Conservation (phyloP, 2,329 filamentous ascomycete species). For the Xylariaceae sp. region DNA sequence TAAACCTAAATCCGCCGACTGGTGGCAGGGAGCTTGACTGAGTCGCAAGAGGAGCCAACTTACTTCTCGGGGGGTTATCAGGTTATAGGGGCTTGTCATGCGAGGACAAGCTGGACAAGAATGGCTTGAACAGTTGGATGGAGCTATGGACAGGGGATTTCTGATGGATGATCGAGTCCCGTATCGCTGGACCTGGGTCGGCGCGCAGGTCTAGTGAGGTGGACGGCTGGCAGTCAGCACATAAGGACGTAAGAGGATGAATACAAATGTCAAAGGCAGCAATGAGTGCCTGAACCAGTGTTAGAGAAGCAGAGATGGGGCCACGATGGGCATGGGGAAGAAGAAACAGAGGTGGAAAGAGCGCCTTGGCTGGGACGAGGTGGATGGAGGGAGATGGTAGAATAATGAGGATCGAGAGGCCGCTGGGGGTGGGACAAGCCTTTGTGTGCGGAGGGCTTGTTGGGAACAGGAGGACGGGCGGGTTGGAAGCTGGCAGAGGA, state of each 20-base stretch:
- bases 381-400: slow-evolving; percentile 22
- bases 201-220: slow-evolving; percentile 22
- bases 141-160: slow-evolving; percentile 13
- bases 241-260: slow-evolving; percentile 20
- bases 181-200: slow-evolving; percentile 15
- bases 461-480: slow-evolving; percentile 26
- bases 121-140: slow-evolving; percentile 11
- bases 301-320: slow-evolving; percentile 5
- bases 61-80: slow-evolving; percentile 21
- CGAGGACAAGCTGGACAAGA: slow-evolving; percentile 23
- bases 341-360: slow-evolving; percentile 17
- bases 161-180: slow-evolving; percentile 21
- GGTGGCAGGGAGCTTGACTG: slow-evolving; percentile 2
- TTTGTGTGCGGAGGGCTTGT: slow-evolving; percentile 22
- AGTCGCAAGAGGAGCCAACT: slow-evolving; percentile 13
- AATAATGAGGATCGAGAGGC: slow-evolving; percentile 16
- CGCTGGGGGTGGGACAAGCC: slow-evolving; percentile 17
- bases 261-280: slow-evolving; percentile 8
- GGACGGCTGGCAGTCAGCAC: slow-evolving; percentile 29
- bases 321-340: neutral
- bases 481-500: slow-evolving; percentile 30
- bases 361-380: slow-evolving; percentile 30
- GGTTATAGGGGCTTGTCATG: slow-evolving; percentile 23
- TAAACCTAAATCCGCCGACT: slow-evolving; percentile 19
- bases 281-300: slow-evolving; percentile 19